Percentiles rank a stretch among this genome's conserved stretches.
Conservation (phyloP, 2,329 filamentous ascomycete genomes). For the Trichoderma arundinaceum region DNA sequence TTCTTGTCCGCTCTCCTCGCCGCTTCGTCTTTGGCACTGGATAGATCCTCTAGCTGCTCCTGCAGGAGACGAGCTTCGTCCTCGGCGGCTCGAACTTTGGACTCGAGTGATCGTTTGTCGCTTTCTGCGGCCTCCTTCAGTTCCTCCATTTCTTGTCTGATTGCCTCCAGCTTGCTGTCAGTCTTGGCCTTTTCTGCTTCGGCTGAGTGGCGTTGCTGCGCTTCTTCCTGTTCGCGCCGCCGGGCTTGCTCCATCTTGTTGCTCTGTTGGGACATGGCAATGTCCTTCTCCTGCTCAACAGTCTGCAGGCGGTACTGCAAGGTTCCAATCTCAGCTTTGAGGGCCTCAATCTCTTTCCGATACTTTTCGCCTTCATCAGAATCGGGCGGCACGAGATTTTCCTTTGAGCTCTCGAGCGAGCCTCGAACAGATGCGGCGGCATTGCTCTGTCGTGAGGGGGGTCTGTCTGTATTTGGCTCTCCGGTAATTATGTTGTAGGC, state of each 20-base stretch:
- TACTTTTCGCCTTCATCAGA: slow-evolving; percentile 65
- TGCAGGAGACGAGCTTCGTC: slow-evolving; percentile 75
- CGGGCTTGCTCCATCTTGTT: slow-evolving; percentile 83
- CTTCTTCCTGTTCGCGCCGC: slow-evolving; percentile 83
- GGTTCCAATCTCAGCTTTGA: slow-evolving; percentile 88
- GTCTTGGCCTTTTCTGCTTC: slow-evolving; percentile 61
- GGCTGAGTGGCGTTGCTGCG: slow-evolving; percentile 67
- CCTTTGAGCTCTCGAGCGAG: slow-evolving; percentile 64
- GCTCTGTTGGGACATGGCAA: slow-evolving; percentile 77
- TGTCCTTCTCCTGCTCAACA: slow-evolving; percentile 84
- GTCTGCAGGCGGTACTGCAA: slow-evolving; percentile 87
- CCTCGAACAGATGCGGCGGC: slow-evolving; percentile 50
- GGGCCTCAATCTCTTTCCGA: slow-evolving; percentile 69
- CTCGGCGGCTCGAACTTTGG: slow-evolving; percentile 70
- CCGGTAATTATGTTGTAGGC: slow-evolving; percentile 66
- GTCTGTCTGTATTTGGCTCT: slow-evolving; percentile 48
- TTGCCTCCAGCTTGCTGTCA: slow-evolving; percentile 54
- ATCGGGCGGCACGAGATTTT: slow-evolving; percentile 64
- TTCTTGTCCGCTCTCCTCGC: slow-evolving; percentile 65
- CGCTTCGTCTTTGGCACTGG: slow-evolving; percentile 69
- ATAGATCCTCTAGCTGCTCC: slow-evolving; percentile 80
- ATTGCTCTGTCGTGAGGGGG: slow-evolving; percentile 50
- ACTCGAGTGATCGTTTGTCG: slow-evolving; percentile 70
- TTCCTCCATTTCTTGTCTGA: slow-evolving; percentile 59
- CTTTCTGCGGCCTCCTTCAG: slow-evolving; percentile 56